Conservation (phyloP, 2,329 filamentous ascomycete genomes). For the Verticillium isaacii region DNA sequence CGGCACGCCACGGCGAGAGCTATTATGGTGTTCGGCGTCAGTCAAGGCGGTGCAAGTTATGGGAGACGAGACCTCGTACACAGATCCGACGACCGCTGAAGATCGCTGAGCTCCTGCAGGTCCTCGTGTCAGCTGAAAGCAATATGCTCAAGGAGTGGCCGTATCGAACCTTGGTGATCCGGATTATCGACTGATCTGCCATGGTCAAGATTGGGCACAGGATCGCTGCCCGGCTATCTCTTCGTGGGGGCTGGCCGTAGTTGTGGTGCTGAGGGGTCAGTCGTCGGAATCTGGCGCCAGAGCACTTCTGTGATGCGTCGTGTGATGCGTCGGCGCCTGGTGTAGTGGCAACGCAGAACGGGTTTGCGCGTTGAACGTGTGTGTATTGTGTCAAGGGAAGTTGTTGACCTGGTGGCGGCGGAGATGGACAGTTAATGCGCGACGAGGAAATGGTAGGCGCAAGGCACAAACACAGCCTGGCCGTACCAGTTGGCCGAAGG, state of each 20-base stretch:
- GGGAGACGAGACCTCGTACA: slow-evolving; percentile 50
- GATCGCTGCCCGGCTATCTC: neutral
- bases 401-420: neutral
- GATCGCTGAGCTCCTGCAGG: slow-evolving; percentile 74
- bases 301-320: neutral
- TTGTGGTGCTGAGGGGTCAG: neutral
- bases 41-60: neutral
- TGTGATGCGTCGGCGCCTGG: neutral
- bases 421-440: neutral
- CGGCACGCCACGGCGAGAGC: slow-evolving; percentile 83
- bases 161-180: slow-evolving; percentile 71
- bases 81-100: slow-evolving; percentile 78
- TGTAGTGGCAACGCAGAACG: neutral
- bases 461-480: neutral
- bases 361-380: neutral
- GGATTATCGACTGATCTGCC: slow-evolving; percentile 83
- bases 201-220: slow-evolving; percentile 36
- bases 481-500: neutral
- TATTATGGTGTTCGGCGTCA: slow-evolving; percentile 26
- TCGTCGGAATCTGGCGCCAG: neutral
- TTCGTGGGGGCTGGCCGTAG: neutral
- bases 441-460: neutral
- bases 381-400: neutral
- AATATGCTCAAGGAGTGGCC: neutral
- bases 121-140: neutral